These are phyloP conservation scores for Davidsoniella australis DNA, from an alignment of 2,329 filamentous ascomycete genomes.

Conservation along the genomic window DNA sequence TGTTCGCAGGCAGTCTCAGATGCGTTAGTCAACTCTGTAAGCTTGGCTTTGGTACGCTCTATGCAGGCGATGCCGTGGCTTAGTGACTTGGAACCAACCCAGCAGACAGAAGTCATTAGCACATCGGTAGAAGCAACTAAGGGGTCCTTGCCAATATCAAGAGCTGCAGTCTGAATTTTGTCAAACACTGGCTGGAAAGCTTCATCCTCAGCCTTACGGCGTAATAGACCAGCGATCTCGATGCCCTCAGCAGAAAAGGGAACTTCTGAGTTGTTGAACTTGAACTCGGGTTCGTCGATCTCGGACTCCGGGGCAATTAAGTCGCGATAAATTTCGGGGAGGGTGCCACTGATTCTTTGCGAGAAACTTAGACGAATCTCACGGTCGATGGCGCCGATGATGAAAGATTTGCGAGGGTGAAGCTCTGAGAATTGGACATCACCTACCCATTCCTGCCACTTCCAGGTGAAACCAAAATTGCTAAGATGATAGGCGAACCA, in stretches of 20 bases:
- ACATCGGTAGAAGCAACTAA: conserved; percentile 80
- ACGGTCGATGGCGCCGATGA: conserved; percentile 79
- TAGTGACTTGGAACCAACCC: conserved; percentile 84
- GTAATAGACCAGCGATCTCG: conserved; percentile 61
- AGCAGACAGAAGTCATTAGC: conserved; percentile 85
- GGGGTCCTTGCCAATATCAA: conserved; percentile 55
- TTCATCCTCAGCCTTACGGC: conserved; percentile 69
- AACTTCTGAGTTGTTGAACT: conserved; percentile 60
- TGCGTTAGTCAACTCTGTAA: conserved; percentile 59
- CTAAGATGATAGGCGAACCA: conserved; percentile 97
- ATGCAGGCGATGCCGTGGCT: conserved; percentile 93
- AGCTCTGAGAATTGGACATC: conserved; percentile 62
- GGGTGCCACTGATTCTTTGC: conserved; percentile 83
- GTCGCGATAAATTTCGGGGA: conserved; percentile 66
- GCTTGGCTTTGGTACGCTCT: conserved; percentile 79
- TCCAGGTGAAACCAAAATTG: conserved; percentile 99
- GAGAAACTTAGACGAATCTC: conserved; percentile 94
- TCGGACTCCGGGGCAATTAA: conserved; percentile 79
- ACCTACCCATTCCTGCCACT: conserved; percentile 93
- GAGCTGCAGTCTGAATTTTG: conserved; percentile 63
- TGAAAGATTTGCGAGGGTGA: conserved; percentile 85
- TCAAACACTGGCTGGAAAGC: conserved; percentile 72
- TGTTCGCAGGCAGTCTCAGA: conserved; percentile 66
- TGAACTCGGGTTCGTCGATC: conserved; percentile 90
- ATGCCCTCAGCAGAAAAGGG: conserved; percentile 76